Base-by-base conservation (phyloP, 1,139 yeast species). In the Zygoascus hellenicus region DNA sequence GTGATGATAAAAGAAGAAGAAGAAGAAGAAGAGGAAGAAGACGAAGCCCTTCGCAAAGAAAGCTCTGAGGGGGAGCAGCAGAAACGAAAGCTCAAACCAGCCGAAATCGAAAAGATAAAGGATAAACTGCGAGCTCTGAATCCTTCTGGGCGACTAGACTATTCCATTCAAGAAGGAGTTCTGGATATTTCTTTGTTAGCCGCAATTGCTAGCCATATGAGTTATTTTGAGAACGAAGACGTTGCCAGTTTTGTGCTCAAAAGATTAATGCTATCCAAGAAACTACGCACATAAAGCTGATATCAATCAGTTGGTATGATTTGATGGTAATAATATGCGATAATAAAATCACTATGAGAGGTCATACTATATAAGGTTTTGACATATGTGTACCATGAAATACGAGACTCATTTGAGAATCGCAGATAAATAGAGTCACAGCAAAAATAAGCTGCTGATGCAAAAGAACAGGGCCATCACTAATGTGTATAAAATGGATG, bases 221-320 rank as follows among this genome's bases (percentile, higher is more conserved):
- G 89, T 42, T 92, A 92, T 63, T 84, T 90, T 63, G 96, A 88
- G 60, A 95, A 88, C 57, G 76, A 80, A 47, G 90, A 89, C 58
- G 80, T 92, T 26, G 92, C 95, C 0, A 85, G 83, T 1, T 89
- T 90, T 56, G 65, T 90, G 3, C 67, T 90, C 63, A 47, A 16
- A 4, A 30, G 36, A 3, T 17, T 43, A 14, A 37, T 17, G 22
- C 41, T 36, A 7, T 22, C 26, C 26, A 22, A 22, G 26, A 22
- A 22, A 22, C 26, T 22, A 22, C 26, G 26, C 4, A 4, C 26
- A 22, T 22, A 22, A 22, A 22, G n/a, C n/a, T 22, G 4, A 22
- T 22, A 5, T 22, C n/a, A n/a, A n/a, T 22, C 26, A 22, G 26
- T 22, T 22, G 26, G 7, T n/a, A 22, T 22, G 6, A 22, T 5